Conservation (phyloP, 345 rosid genomes). For the Streptanthus diversifolius region DNA sequence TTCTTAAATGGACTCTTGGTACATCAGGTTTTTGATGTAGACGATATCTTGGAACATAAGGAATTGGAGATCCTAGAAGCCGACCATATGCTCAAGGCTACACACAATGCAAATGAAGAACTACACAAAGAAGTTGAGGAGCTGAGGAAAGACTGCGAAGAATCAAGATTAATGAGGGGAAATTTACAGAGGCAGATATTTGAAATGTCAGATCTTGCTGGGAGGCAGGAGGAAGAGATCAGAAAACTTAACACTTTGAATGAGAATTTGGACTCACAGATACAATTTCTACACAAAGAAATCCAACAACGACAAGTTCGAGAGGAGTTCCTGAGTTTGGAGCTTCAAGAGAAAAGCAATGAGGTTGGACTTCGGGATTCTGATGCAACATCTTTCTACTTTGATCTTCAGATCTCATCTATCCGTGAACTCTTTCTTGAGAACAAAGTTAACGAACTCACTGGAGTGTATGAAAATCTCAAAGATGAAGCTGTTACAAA, state of each 20-base stretch:
- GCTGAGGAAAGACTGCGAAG: constrained; percentile 51
- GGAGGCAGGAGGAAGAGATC: constrained; percentile 50
- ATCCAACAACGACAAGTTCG: constrained; percentile 46
- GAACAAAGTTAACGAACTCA: constrained; percentile 53
- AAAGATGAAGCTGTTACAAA: constrained; percentile 43
- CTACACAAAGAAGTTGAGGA: constrained; percentile 53
- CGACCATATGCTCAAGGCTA: constrained; percentile 54
- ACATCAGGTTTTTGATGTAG: constrained; percentile 43
- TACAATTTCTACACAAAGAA: constrained; percentile 38
- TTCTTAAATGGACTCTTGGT: constrained; percentile 54
- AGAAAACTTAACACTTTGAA: constrained; percentile 47
- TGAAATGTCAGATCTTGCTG: constrained; percentile 39
- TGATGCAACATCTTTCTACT: constrained; percentile 85
- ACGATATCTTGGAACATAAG: constrained; percentile 54
- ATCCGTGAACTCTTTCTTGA: constrained; percentile 70
- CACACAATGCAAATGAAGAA: constrained; percentile 46
- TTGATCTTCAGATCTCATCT: constrained; percentile 73
- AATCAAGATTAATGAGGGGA: constrained; percentile 37
- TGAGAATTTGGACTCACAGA: constrained; percentile 48
- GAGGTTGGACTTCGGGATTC: constrained; percentile 90
- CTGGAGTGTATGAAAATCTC: constrained; percentile 50
- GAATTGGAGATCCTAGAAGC: constrained; percentile 55
- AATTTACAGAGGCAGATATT: constrained; percentile 40
- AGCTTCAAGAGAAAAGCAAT: constrained; percentile 68
- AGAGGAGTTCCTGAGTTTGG: constrained; percentile 69